Evolutionary conservation across 371 early-diverging fungal species (phyloP).

Genomic region (Entomophthora muscae): DNA sequence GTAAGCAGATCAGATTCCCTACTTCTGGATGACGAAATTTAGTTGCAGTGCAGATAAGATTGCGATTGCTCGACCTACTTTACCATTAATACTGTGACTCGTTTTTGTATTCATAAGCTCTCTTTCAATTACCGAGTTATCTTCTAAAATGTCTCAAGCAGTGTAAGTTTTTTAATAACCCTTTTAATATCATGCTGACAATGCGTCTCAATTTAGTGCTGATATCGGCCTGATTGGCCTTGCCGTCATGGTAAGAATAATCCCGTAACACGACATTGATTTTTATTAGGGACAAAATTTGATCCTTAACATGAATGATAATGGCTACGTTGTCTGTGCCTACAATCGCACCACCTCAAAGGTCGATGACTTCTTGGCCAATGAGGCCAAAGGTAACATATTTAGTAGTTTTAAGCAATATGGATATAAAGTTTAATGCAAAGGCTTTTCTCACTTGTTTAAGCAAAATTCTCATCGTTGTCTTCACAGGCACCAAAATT

Average conservation of each 20-base stretch:
- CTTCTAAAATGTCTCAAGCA: slow-evolving; percentile 8
- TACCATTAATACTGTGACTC: no score
- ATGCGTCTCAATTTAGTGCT: slow-evolving; percentile 43
- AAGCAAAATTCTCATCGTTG: no score
- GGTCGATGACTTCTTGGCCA: slow-evolving; percentile 81
- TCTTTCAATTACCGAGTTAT: not conserved
- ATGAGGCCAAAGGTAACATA: slow-evolving; percentile 80
- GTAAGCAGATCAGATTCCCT: no score
- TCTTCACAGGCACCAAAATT: slow-evolving; percentile 75
- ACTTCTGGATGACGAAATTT: no score
- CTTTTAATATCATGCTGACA: not conserved
- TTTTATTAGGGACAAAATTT: slow-evolving; percentile 84
- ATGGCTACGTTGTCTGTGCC: slow-evolving; percentile 83
- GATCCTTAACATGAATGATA: slow-evolving; percentile 95
- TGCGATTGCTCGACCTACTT: no score
- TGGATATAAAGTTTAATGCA: no score
- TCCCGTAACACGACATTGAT: not conserved
- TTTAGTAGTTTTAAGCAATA: no score
- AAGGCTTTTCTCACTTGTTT: no score
- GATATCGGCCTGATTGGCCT: slow-evolving; percentile 99
- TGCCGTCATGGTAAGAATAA: slow-evolving; percentile 89
- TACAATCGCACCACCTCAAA: slow-evolving; percentile 95
- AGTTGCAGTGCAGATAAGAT: no score
- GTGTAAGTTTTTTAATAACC: slow-evolving; percentile 2
- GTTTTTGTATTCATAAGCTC: no score